Evolutionary conservation across 768 basidiomycete species (phyloP).

Genomic region (Podaxis pistillaris): DNA sequence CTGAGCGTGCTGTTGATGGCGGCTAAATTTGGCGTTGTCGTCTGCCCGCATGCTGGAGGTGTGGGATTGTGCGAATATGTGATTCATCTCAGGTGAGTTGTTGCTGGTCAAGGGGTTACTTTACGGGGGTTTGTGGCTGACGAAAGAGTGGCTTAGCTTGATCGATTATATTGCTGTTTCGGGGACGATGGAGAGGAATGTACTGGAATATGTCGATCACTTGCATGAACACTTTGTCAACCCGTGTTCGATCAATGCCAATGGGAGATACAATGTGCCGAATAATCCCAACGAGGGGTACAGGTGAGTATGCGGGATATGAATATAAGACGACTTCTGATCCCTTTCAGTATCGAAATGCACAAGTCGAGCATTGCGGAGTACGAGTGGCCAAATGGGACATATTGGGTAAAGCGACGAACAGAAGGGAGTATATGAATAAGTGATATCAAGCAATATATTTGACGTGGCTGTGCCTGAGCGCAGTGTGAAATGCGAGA

Average conservation of each 20-base stretch:
- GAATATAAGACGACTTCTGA: not conserved
- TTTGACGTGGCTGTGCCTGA: slow-evolving; percentile 14
- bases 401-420: slow-evolving; percentile 61
- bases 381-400: slow-evolving; percentile 84
- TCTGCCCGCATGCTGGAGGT: slow-evolving; percentile 94
- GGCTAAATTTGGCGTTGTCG: slow-evolving; percentile 80
- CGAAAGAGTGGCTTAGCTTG: slow-evolving; percentile 40
- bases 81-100: slow-evolving; percentile 67
- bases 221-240: slow-evolving; percentile 92
- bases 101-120: not conserved
- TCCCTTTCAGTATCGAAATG: slow-evolving; percentile 77
- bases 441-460: not conserved
- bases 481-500: not conserved
- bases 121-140: not conserved
- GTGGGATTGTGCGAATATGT: slow-evolving; percentile 93
- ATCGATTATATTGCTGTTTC: slow-evolving; percentile 95
- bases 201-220: slow-evolving; percentile 88
- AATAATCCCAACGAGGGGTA: slow-evolving; percentile 75
- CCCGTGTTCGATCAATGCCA: slow-evolving; percentile 83
- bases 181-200: slow-evolving; percentile 91
- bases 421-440: slow-evolving; percentile 14
- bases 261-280: slow-evolving; percentile 88
- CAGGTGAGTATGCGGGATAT: slow-evolving; percentile 41
- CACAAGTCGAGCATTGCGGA: slow-evolving; percentile 74
- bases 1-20: slow-evolving; percentile 87